Evolutionary conservation across 441 rosid species (phyloP).

Genomic region (Kokia cookei): DNA sequence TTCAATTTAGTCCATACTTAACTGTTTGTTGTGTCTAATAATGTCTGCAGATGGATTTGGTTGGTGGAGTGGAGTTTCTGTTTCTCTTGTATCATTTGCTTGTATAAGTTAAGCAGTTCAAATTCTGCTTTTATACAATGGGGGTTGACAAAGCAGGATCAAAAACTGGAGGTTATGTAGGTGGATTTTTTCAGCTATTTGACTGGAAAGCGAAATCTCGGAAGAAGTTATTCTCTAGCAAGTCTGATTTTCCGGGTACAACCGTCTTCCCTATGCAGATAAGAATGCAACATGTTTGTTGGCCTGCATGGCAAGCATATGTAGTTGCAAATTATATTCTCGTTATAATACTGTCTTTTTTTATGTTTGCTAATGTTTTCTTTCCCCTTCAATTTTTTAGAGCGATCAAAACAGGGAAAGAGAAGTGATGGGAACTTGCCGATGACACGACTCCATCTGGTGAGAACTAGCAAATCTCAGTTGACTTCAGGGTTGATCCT

Average conservation of each 20-base stretch:
- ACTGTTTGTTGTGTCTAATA: neutral
- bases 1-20: neutral
- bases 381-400: slow-evolving; percentile 22
- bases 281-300: neutral
- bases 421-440: slow-evolving; percentile 63
- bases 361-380: slow-evolving; percentile 1
- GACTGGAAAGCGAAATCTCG: slow-evolving; percentile 96
- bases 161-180: slow-evolving; percentile 54
- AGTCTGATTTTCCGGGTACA: slow-evolving; percentile 66
- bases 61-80: slow-evolving; percentile 9
- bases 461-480: neutral
- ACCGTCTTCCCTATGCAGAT: neutral
- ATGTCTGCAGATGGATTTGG: slow-evolving; percentile 23
- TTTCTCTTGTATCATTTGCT: slow-evolving; percentile 2
- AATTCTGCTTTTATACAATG: slow-evolving; percentile 27
- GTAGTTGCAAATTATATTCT: neutral
- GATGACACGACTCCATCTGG: slow-evolving; percentile 48
- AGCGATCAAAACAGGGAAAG: slow-evolving; percentile 61
- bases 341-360: neutral
- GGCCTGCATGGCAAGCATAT: neutral
- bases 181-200: slow-evolving; percentile 82
- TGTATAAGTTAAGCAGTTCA: slow-evolving; percentile 11
- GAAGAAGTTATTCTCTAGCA: slow-evolving; percentile 86
- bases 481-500: neutral
- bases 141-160: slow-evolving; percentile 61